Evolutionary conservation across 176 grass and related monocot genomes (phyloP).

Genomic region (Hyparrhenia diplandra): DNA sequence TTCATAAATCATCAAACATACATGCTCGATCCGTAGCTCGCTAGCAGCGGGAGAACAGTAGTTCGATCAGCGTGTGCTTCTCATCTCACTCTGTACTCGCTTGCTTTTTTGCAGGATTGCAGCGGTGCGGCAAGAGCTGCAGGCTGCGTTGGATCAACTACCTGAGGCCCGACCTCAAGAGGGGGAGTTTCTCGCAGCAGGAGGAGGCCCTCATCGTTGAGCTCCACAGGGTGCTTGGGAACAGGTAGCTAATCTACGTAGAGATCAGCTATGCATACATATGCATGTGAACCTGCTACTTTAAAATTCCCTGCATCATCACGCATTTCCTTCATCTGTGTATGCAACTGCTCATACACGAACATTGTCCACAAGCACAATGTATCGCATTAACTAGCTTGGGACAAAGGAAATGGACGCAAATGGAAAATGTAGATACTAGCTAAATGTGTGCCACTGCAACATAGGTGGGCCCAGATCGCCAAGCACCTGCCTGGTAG

Average conservation of each 20-base stretch:
- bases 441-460: background rate
- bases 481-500: conserved; percentile 96
- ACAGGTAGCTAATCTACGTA: conserved; percentile 53
- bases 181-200: conserved; percentile 93
- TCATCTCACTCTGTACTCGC: background rate
- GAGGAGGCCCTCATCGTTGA: conserved; percentile 96
- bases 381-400: conserved; percentile 24
- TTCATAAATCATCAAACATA: too few relatives aligned
- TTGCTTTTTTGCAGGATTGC: conserved; percentile 44
- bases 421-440: background rate
- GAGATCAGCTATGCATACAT: too few relatives aligned
- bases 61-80: too few relatives aligned
- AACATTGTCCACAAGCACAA: background rate
- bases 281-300: conserved; percentile 9
- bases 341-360: conserved; percentile 11
- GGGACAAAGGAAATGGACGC: conserved; percentile 15
- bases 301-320: background rate
- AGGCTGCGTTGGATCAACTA: conserved; percentile 99
- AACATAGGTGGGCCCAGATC: conserved; percentile 93
- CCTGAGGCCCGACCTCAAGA: conserved; percentile 94
- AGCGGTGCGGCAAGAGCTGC: conserved; percentile 99
- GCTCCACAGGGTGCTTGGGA: conserved; percentile 93
- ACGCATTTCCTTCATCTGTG: background rate
- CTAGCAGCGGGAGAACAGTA: too few relatives aligned
- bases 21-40: too few relatives aligned